Evolutionary conservation across 345 rosid genomes (phyloP), one percentile per base, ranked within the genome.

Genomic region (Citrus medica): DNA sequence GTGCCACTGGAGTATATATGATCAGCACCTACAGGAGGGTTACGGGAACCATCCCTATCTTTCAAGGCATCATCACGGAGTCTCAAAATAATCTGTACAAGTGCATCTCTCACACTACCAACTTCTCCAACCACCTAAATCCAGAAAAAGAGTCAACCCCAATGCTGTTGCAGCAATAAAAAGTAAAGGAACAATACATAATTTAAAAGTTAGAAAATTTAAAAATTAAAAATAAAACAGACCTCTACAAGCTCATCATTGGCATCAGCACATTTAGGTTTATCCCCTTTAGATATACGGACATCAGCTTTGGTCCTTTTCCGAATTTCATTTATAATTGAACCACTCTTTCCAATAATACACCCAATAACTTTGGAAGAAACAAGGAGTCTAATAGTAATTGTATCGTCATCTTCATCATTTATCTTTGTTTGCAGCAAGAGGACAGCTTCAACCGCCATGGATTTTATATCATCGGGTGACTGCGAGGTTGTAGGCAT

Each of bases 311-410:
- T 90, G 13, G 98, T 96, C 79, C 87, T 90, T 85, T 89, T 92
- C 85, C 99, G 84, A 73, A 94, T 96, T 84, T 96, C 99, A 78
- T 90, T 92, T 78, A 96, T 87, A 74, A 94, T 92, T 42, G 97
- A 90, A 64, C 99, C 99, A 77, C 92, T 85, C 86, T 90, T 96
- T 75, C 99, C 99, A 81, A 94, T 94, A 71, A 96, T 82, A 78
- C 99, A 96, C 35, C 98, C 99, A 76, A 96, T 94, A 73, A 94
- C 94, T 82, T 89, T 96, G 46, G 98, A 92, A 48, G 98, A 85
- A 76, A 96, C 89, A 74, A 96, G 95, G 68, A 96, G 87, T 68
- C 92, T 86, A 86, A 94, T 89, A 70, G 85, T 78, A 69, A 84
- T 87, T 53, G 82, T 85, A 13, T 88, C 89, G 25, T 88, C 91